Evolutionary conservation across 768 basidiomycete genomes (phyloP).

Genomic region (Mycena vitilis): DNA sequence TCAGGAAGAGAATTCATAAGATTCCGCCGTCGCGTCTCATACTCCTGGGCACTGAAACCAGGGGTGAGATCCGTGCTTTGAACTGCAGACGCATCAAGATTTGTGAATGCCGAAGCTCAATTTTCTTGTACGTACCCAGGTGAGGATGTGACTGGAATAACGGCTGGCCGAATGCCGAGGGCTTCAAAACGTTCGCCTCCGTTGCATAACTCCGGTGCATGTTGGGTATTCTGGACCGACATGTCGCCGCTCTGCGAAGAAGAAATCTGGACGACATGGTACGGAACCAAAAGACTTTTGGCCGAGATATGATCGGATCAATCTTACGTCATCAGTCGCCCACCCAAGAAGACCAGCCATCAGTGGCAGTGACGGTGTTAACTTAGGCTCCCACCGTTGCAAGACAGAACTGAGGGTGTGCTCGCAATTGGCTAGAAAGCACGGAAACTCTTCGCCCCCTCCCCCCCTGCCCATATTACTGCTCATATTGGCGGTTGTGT

Average conservation of each 20-base stretch:
- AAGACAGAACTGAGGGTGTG: too few relatives aligned
- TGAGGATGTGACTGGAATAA: constrained; percentile 84
- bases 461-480: too few relatives aligned
- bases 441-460: too few relatives aligned
- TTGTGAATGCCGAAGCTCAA: not conserved
- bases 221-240: constrained; percentile 6
- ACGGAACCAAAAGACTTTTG: not conserved
- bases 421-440: too few relatives aligned
- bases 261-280: constrained; percentile 17
- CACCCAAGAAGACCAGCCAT: too few relatives aligned
- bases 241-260: constrained; percentile 12
- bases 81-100: constrained; percentile 50
- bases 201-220: constrained; percentile 26
- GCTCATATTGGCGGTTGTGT: too few relatives aligned
- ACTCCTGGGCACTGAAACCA: constrained; percentile 83
- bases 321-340: too few relatives aligned
- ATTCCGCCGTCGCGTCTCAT: constrained; percentile 72
- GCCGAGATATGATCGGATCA: not conserved
- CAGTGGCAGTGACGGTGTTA: too few relatives aligned
- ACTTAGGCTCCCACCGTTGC: too few relatives aligned
- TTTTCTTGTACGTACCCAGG: constrained; percentile 59
- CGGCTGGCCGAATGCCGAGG: constrained; percentile 85
- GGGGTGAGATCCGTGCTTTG: constrained; percentile 79
- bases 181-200: constrained; percentile 58
- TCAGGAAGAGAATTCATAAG: constrained; percentile 83